Evolutionary conservation across 23 red algal species (phyloP).

Genomic region (Cyanidioschyzon merolae): DNA sequence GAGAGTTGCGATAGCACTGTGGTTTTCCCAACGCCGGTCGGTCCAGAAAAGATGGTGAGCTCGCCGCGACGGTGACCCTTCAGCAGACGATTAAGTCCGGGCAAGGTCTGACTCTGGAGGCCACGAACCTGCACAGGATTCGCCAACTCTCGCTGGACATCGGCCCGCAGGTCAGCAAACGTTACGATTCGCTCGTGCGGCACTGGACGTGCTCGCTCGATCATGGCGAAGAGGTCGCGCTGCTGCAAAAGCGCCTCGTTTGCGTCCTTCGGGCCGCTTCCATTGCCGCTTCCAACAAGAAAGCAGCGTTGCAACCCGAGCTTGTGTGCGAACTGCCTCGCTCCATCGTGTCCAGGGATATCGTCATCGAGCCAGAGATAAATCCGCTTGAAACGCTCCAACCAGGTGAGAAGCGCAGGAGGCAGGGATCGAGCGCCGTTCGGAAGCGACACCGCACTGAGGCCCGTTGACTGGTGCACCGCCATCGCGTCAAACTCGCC

Average conservation of each 20-base stretch:
- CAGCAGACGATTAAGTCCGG: constrained; percentile 42
- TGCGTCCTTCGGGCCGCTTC: constrained; percentile 45
- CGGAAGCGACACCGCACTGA: constrained; percentile 48
- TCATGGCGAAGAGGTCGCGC: constrained; percentile 36
- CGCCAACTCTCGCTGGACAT: constrained; percentile 40
- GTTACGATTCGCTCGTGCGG: constrained; percentile 59
- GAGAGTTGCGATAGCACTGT: constrained; percentile 75
- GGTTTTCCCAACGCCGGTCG: constrained; percentile 88
- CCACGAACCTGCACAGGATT: constrained; percentile 27
- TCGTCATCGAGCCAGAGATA: constrained; percentile 95
- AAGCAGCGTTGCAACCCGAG: constrained; percentile 53
- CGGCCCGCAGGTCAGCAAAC: constrained; percentile 52
- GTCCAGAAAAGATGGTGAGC: constrained; percentile 56
- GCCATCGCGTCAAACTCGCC: constrained; percentile 96
- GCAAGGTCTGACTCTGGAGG: constrained; percentile 36
- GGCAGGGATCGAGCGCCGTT: constrained; percentile 52
- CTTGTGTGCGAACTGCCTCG: constrained; percentile 56
- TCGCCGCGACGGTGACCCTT: constrained; percentile 76
- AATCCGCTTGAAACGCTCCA: constrained; percentile 55
- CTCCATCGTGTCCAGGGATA: constrained; percentile 47
- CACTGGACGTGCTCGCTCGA: constrained; percentile 21
- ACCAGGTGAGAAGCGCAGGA: constrained; percentile 27
- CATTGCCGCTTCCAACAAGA: constrained; percentile 27
- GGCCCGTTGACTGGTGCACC: constrained; percentile 57
- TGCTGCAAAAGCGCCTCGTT: constrained; percentile 59